Percentiles rank a stretch among this genome's conserved stretches.
phyloP scores from a whole-genome alignment of 73 alveolate genomes.

The Paramecium sonneborni region DNA sequence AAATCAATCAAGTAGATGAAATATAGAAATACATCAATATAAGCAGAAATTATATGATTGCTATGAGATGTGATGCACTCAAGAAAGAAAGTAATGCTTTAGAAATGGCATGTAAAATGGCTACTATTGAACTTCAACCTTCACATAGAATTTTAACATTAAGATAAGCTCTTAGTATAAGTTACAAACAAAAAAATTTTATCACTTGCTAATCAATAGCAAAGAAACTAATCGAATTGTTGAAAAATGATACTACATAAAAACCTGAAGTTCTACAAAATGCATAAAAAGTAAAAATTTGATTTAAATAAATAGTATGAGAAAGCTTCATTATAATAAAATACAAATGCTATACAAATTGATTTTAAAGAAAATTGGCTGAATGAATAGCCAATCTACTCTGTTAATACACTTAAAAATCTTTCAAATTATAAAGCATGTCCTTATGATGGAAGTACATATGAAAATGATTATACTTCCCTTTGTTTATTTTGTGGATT shows the following conservation, averaged over 20 bases:
- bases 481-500: slow-evolving; percentile 1
- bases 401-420: not conserved
- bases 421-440: not conserved
- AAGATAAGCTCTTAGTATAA: slow-evolving; percentile 56
- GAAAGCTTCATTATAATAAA: slow-evolving; percentile 41
- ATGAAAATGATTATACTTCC: not conserved
- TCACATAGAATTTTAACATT: slow-evolving; percentile 57
- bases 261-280: slow-evolving; percentile 68
- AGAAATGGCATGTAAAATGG: slow-evolving; percentile 66
- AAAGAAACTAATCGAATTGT: slow-evolving; percentile 38
- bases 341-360: slow-evolving; percentile 52
- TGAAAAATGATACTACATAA: slow-evolving; percentile 45
- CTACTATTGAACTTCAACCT: slow-evolving; percentile 46
- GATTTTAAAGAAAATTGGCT: slow-evolving; percentile 59
- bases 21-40: not conserved
- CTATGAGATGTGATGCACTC: slow-evolving; percentile 58
- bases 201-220: slow-evolving; percentile 56
- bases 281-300: slow-evolving; percentile 53
- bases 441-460: slow-evolving; percentile 24
- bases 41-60: slow-evolving; percentile 48
- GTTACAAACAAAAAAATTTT: slow-evolving; percentile 57
- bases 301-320: not conserved
- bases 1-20: not conserved
- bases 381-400: not conserved
- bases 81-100: slow-evolving; percentile 19